Conservation (phyloP, 768 basidiomycete genomes). For the Hypholoma fasciculare region DNA sequence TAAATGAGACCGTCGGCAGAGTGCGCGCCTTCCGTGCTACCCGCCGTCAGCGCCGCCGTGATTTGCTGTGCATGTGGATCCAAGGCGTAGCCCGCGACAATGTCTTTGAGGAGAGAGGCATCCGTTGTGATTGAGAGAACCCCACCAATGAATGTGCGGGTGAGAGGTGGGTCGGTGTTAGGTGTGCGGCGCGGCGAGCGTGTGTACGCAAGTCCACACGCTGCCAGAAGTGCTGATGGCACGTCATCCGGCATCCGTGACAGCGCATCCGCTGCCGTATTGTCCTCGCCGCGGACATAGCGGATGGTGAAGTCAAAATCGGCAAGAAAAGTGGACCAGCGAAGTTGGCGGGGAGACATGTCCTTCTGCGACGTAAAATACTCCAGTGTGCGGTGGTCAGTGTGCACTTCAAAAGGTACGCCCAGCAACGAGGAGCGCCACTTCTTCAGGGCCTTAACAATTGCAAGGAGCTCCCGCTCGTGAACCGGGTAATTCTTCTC, state of each 20-base stretch:
- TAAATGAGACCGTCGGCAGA: background rate
- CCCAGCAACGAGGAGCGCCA: background rate
- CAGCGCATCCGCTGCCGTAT: background rate
- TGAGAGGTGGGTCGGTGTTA: background rate
- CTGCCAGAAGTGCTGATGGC: background rate
- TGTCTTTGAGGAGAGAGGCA: background rate
- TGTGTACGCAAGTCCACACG: background rate
- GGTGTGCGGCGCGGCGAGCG: background rate
- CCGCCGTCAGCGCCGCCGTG: background rate
- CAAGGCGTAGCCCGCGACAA: background rate
- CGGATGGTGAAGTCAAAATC: background rate
- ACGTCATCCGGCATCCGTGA: background rate
- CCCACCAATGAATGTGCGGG: background rate
- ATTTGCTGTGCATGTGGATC: background rate
- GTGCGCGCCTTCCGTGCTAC: conserved; percentile 7
- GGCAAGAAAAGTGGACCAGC: background rate
- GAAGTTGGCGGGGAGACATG: background rate
- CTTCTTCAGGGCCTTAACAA: background rate
- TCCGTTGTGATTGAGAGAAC: background rate
- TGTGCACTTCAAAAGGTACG: background rate
- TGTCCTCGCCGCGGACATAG: background rate
- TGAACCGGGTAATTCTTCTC: conserved; percentile 34
- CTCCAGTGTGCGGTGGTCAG: background rate
- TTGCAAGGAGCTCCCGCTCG: conserved; percentile 32
- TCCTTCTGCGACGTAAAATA: background rate